Evolutionary conservation across 2,329 filamentous ascomycete genomes (phyloP), one percentile per base, ranked within the genome.

Genomic region (Chalaropsis thielavioides): DNA sequence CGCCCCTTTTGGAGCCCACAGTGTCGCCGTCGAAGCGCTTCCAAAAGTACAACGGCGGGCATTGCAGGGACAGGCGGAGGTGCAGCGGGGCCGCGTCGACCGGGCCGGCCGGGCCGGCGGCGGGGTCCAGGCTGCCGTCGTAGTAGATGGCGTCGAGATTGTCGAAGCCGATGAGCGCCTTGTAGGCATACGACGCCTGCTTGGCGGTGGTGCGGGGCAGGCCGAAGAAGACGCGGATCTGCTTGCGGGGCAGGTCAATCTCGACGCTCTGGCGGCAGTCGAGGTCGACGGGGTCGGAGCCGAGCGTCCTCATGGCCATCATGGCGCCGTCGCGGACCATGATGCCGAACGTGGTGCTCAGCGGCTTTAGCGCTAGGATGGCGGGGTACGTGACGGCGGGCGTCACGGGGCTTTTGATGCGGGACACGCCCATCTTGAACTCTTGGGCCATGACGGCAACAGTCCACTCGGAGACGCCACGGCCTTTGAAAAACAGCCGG

Each of bases 41-140:
- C 71, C 74, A 76, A 69, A 75, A 81, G 68, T 81, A 79, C 0
- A 74, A 68, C 0, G 81, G 80, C 0, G 83, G 81, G 22, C 74
- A 76, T 5, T 76, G 41, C 49, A 67, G 46, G 8, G 62, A 56
- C 72, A 10, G 85, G 70, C 0, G 75, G 74, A 2, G 86, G 73
- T 38, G 82, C 68, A 3, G 64, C 17, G 58, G n/a, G 11, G 64
- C 24, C 1, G 46, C 7, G 46, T 13, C 27, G 54, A 15, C 49
- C 49, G 35, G 35, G 35, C 35, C 35, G 35, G 35, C 3, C 5
- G 35, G 35, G 27, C 54, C 15, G 6, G 31, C n/a, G n/a, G 8
- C 27, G 22, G 31, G 54, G 27, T 0, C 19, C 4, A 24, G 24
- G 15, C 24, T 51, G 22, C 17, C 31, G 17, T 68, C 67, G 58